These are phyloP conservation scores for Lactarius pseudohatsudake DNA, from an alignment of 768 basidiomycete species.

Conservation along the genomic window DNA sequence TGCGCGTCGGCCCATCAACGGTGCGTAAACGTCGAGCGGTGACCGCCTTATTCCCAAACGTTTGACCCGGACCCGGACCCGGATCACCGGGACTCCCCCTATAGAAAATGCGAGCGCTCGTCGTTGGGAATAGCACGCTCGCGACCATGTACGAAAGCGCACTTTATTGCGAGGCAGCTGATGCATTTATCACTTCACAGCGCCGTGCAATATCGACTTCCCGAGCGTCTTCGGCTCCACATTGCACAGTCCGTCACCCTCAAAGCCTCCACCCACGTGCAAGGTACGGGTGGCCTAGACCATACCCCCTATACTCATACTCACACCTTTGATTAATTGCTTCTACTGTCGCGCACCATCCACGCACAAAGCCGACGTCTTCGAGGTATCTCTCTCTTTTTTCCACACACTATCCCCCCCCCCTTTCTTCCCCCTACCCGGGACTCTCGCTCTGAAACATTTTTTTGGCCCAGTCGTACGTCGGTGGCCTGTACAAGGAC, in stretches of 20 bases:
- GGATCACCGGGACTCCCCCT: background rate
- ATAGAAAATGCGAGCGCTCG: constrained; percentile 75
- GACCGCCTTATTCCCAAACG: background rate
- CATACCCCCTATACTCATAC: background rate
- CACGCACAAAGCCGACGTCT: constrained; percentile 61
- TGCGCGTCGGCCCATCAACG: constrained; percentile 77
- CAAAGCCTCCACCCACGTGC: constrained; percentile 65
- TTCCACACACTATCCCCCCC: background rate
- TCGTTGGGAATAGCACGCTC: constrained; percentile 73
- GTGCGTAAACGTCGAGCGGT: constrained; percentile 37
- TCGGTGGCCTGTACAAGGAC: constrained; percentile 76
- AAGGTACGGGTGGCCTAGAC: constrained; percentile 49
- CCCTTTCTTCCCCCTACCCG: background rate
- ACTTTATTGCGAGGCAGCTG: background rate
- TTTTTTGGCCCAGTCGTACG: constrained; percentile 56
- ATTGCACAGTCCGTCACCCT: constrained; percentile 72
- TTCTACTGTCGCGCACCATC: constrained; percentile 11
- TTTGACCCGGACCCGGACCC: constrained; percentile 5
- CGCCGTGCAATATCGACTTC: constrained; percentile 64
- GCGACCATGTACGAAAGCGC: constrained; percentile 55
- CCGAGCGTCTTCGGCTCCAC: constrained; percentile 61
- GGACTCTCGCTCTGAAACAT: constrained; percentile 8
- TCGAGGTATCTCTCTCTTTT: constrained; percentile 53
- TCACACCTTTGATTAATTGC: constrained; percentile 13
- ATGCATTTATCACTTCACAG: constrained; percentile 37